Evolutionary conservation across 257 asterid species (phyloP).

Genomic region (Nicotiana tabacum): DNA sequence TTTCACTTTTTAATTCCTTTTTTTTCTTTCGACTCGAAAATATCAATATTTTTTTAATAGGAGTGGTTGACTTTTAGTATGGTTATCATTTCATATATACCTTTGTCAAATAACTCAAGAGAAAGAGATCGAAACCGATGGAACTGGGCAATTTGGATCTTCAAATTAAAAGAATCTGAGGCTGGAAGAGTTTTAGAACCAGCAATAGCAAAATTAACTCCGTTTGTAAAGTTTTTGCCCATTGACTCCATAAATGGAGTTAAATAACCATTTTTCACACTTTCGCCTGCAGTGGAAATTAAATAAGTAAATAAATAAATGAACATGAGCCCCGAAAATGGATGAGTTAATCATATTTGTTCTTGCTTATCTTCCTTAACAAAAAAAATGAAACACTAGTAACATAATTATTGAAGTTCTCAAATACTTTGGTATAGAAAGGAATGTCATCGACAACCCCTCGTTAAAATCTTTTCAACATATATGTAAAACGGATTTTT

Average conservation of each 20-base stretch:
- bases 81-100: not conserved
- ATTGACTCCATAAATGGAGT: conserved; percentile 41
- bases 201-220: conserved; percentile 40
- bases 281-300: conserved; percentile 34
- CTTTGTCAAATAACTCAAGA: conserved; percentile 22
- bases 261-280: conserved; percentile 31
- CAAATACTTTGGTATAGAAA: no score
- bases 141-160: conserved; percentile 32
- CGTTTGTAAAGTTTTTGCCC: conserved; percentile 33
- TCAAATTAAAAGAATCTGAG: conserved; percentile 25
- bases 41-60: not conserved
- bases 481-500: no score
- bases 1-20: no score
- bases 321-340: not conserved
- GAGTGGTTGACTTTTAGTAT: not conserved
- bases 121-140: conserved; percentile 35
- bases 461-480: no score
- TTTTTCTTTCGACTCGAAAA: no score
- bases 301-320: not conserved
- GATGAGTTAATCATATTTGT: no score
- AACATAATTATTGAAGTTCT: not conserved
- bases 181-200: conserved; percentile 38
- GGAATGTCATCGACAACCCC: no score
- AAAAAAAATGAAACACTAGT: not conserved
- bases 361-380: no score